Evolutionary conservation across 768 basidiomycete genomes (phyloP).

Genomic region (Lentinus tigrinus): DNA sequence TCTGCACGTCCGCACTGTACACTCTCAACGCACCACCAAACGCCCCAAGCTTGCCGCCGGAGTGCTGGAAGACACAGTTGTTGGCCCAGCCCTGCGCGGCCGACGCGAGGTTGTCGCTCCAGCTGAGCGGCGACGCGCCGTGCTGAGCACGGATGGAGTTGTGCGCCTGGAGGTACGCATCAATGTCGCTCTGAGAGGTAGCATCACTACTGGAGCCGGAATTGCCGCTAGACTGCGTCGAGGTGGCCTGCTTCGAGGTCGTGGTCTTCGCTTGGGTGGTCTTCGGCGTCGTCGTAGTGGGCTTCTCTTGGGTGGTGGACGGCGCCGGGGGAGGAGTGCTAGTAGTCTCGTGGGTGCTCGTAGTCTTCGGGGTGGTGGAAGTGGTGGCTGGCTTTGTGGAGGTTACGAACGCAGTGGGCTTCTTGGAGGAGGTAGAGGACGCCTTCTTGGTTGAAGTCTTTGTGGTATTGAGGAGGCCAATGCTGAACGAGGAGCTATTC

Average conservation of each 20-base stretch:
- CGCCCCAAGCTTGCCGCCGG: slow-evolving; percentile 60
- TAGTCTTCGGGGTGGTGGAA: slow-evolving; percentile 17
- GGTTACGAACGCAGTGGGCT: slow-evolving; percentile 2
- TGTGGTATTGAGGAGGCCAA: not conserved
- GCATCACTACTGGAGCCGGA: slow-evolving; percentile 10
- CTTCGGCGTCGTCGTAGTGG: not conserved
- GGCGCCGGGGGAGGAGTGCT: slow-evolving; percentile 1
- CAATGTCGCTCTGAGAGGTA: slow-evolving; percentile 44
- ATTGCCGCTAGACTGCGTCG: slow-evolving; percentile 2
- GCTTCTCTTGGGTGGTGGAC: slow-evolving; percentile 4
- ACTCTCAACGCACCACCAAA: slow-evolving; percentile 52
- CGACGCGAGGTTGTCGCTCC: slow-evolving; percentile 58
- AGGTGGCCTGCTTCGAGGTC: slow-evolving; percentile 18
- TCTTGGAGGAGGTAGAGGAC: slow-evolving; percentile 1
- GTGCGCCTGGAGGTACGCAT: slow-evolving; percentile 56
- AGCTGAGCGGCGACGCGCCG: slow-evolving; percentile 62
- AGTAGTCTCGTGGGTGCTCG: not conserved
- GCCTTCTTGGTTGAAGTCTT: slow-evolving; percentile 2
- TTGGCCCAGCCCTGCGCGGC: slow-evolving; percentile 72
- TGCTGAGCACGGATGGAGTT: slow-evolving; percentile 63
- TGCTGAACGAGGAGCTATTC: slow-evolving; percentile 9
- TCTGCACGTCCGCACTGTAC: too few relatives aligned
- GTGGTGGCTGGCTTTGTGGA: slow-evolving; percentile 20
- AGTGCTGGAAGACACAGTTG: slow-evolving; percentile 67
- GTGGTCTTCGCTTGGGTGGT: slow-evolving; percentile 2